phyloP scores from a whole-genome alignment of 306 rosid genomes.

The Dicorynia guianensis region DNA sequence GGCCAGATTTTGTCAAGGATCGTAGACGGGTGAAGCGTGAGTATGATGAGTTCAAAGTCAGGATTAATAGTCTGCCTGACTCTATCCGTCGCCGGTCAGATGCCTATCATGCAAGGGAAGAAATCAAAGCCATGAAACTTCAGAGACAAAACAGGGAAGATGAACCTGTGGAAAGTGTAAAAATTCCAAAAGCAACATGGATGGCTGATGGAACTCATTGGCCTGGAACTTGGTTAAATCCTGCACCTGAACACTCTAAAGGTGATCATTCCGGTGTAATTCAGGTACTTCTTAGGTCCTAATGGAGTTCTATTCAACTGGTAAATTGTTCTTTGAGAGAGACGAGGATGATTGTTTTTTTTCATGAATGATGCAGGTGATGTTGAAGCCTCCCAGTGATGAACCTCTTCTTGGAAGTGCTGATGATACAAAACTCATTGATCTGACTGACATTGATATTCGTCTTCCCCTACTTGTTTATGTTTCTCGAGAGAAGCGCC shows the following conservation, averaged over 20 bases:
- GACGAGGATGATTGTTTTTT: conserved; percentile 25
- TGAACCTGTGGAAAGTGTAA: conserved; percentile 73
- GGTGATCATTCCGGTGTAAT: conserved; percentile 97
- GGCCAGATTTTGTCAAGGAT: conserved; percentile 89
- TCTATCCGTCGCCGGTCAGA: conserved; percentile 95
- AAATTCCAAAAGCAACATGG: conserved; percentile 95
- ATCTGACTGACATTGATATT: conserved; percentile 76
- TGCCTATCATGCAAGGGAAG: conserved; percentile 96
- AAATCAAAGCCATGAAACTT: conserved; percentile 92
- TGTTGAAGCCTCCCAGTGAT: conserved; percentile 98
- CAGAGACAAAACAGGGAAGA: conserved; percentile 78
- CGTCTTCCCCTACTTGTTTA: conserved; percentile 96
- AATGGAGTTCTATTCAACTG: conserved; percentile 18
- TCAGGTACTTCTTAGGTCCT: conserved; percentile 66
- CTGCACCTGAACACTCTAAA: conserved; percentile 77
- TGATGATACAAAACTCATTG: conserved; percentile 73
- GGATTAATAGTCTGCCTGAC: conserved; percentile 90
- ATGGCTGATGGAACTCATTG: conserved; percentile 99
- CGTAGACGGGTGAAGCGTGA: conserved; percentile 95
- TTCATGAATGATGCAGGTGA: conserved; percentile 70
- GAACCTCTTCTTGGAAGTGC: conserved; percentile 78
- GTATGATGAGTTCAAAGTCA: conserved; percentile 96
- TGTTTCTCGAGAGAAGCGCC: conserved; percentile 95
- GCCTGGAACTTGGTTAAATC: conserved; percentile 95
- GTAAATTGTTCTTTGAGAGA: conserved; percentile 7